These are phyloP conservation scores for Prunella vulgaris DNA, from an alignment of 257 asterid genomes.

Conservation along the genomic window DNA sequence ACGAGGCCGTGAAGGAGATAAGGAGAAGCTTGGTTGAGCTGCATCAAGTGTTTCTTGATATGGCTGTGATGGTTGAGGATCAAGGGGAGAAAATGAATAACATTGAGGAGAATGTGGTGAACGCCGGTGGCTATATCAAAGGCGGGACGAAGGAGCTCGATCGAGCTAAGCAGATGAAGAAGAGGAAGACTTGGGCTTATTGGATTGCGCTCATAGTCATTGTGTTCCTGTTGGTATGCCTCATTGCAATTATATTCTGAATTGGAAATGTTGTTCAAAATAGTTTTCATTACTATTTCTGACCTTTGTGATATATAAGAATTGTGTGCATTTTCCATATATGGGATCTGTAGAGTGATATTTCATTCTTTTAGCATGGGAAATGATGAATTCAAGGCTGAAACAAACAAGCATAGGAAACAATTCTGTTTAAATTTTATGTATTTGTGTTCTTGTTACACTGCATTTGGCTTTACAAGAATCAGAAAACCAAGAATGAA, in stretches of 20 bases:
- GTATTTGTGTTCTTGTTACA: background rate
- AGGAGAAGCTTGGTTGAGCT: constrained; percentile 62
- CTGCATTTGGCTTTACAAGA: constrained; percentile 15
- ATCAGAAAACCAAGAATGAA: constrained; percentile 6
- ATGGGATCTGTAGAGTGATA: background rate
- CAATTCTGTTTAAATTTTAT: background rate
- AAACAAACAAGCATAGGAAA: background rate
- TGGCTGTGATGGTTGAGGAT: constrained; percentile 81
- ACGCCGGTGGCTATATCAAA: constrained; percentile 37
- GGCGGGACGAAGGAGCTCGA: constrained; percentile 56
- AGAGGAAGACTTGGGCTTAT: constrained; percentile 41
- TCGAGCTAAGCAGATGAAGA: constrained; percentile 52
- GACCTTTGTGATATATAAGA: background rate
- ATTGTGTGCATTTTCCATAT: background rate
- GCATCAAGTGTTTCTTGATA: constrained; percentile 80
- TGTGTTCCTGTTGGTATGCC: constrained; percentile 53
- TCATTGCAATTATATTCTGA: constrained; percentile 56
- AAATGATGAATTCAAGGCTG: background rate
- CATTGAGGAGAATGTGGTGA: constrained; percentile 65
- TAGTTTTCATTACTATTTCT: background rate
- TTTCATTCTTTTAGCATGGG: background rate
- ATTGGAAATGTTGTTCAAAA: background rate
- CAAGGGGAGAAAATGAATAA: constrained; percentile 75
- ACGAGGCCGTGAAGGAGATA: constrained; percentile 65
- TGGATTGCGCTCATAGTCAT: constrained; percentile 56